A percentile compares a stretch with the other conserved stretches of the same genome.
phyloP scores from a whole-genome alignment of 2,329 filamentous ascomycete species.

The Aureobasidium sp. region DNA sequence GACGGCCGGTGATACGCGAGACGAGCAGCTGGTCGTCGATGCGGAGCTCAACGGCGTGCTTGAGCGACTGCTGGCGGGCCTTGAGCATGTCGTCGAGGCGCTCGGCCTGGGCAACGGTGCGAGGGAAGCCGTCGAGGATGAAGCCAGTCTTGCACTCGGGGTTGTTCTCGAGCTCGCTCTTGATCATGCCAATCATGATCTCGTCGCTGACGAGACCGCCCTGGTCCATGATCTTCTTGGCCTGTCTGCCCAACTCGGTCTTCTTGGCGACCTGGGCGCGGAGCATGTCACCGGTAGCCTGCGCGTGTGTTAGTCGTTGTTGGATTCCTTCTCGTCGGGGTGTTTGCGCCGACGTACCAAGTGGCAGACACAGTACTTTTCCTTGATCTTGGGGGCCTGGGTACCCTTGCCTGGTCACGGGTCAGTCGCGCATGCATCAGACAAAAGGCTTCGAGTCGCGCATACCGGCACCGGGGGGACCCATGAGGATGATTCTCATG shows the following conservation, averaged over 20 bases:
- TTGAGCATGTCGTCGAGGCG: constrained; percentile 87
- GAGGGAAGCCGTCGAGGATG: constrained; percentile 97
- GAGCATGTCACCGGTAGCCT: constrained; percentile 99
- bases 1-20: constrained; percentile 88
- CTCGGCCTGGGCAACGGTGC: constrained; percentile 91
- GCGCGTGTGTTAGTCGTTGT: constrained; percentile 13
- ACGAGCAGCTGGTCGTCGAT: constrained; percentile 93
- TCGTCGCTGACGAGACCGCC: constrained; percentile 96
- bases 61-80: constrained; percentile 70
- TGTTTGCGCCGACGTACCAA: constrained; percentile 51
- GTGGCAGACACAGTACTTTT: constrained; percentile 95
- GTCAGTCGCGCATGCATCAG: neutral
- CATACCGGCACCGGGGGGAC: constrained; percentile 92
- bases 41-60: constrained; percentile 92
- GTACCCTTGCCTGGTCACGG: constrained; percentile 79
- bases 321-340: neutral
- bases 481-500: constrained; percentile 95
- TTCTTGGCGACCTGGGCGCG: constrained; percentile 97
- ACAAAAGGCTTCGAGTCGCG: constrained; percentile 1
- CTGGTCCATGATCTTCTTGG: constrained; percentile 99
- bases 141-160: constrained; percentile 95
- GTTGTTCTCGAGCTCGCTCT: constrained; percentile 90
- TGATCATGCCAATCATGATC: constrained; percentile 99
- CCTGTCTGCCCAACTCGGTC: constrained; percentile 86
- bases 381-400: constrained; percentile 95